A percentile compares a stretch with the other conserved stretches of the same genome.
Conservation (phyloP, 1,139 yeast genomes). For the Geotrichum siamense region DNA sequence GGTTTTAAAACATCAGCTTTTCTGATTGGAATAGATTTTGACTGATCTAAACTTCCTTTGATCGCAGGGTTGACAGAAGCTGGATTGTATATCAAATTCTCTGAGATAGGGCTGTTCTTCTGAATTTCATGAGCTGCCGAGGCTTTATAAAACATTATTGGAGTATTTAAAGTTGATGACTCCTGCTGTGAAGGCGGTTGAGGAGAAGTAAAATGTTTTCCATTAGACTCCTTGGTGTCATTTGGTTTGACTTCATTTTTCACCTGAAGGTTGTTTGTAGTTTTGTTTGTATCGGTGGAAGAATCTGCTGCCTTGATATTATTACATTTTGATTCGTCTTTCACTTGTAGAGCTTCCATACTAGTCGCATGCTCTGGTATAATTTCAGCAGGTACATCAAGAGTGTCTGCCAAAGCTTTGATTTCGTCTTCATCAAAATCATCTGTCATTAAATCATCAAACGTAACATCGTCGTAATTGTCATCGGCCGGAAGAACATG, state of each 20-base stretch:
- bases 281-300: background rate
- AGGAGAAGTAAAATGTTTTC: background rate
- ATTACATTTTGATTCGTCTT: background rate
- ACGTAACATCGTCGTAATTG: slow-evolving; percentile 12
- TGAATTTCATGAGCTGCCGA: slow-evolving; percentile 32
- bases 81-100: slow-evolving; percentile 40
- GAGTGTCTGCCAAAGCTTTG: slow-evolving; percentile 2
- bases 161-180: slow-evolving; percentile 8
- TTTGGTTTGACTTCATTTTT: background rate
- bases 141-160: slow-evolving; percentile 15
- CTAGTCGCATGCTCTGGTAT: background rate
- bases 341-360: background rate
- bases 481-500: slow-evolving; percentile 8
- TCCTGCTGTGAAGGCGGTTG: background rate
- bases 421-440: slow-evolving; percentile 4
- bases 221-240: background rate
- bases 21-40: slow-evolving; percentile 46
- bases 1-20: slow-evolving; percentile 15
- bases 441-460: slow-evolving; percentile 8
- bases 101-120: slow-evolving; percentile 37
- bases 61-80: slow-evolving; percentile 45
- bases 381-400: background rate
- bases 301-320: background rate
- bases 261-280: background rate
- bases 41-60: slow-evolving; percentile 49